Base-by-base conservation (phyloP, 2,329 filamentous ascomycete genomes). In the Xenoacremonium recifei region DNA sequence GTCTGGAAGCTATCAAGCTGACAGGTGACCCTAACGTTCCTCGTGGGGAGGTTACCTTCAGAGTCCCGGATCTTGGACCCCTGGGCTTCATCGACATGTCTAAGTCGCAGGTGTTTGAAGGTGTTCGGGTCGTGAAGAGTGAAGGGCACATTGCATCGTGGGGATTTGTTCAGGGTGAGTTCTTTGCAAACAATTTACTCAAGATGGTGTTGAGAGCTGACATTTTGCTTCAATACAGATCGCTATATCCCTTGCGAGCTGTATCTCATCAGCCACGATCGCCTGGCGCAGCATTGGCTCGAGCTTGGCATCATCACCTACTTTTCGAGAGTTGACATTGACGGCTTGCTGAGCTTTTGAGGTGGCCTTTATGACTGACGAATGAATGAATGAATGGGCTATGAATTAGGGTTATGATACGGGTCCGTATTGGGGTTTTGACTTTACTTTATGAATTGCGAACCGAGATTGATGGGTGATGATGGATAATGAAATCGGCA, bases 11-110 rank as follows among this genome's bases (percentile, higher is more conserved):
- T 0, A 82, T 96, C 58, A 97, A 97, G 62, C 70, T 99, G 23
- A 97, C 92, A 0, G 92, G 92, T 1, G 92, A 99, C 58, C 82
- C 85, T 0, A 95, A 96, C 52, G 82, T 97, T 12, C 92, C 92
- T 0, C 77, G 91, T 7, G 92, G 91, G 7, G 86, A 96, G 63
- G 81, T 84, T 53, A 89, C 87, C 0, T 96, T 95, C 61, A 75
- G 88, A 4, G 85, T 83, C 0, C 79, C 89, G 5, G 89, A 96
- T 53, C 79, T 97, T 25, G 84, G 87, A 0, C 72, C 76, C 0
- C 67, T 59, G 1, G 89, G 88, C 0, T 73, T 85, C 17, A 65
- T 92, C 1, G 72, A 82, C 0, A 69, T 81, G 1, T 80, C 84
- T 1, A 70, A 78, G 2, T 85, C 90, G 44, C 68, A 77, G 1